phyloP scores from a whole-genome alignment of 352 stramenopile species.

The Lagenidium giganteum region DNA sequence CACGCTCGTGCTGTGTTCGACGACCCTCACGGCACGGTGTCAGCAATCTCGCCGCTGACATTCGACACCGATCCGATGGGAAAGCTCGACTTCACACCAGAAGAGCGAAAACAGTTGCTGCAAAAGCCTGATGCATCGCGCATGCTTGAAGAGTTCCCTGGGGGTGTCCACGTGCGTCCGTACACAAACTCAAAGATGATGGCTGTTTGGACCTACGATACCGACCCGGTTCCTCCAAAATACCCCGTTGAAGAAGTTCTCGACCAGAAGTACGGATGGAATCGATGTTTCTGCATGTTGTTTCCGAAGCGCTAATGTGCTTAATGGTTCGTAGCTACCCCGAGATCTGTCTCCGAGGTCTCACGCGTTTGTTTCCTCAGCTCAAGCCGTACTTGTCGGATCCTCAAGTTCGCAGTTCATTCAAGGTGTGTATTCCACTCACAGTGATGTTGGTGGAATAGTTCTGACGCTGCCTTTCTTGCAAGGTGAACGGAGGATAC shows the following conservation, averaged over 20 bases:
- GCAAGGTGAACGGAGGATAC: slow-evolving; percentile 67
- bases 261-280: slow-evolving; percentile 34
- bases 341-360: slow-evolving; percentile 55
- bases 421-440: slow-evolving; percentile 32
- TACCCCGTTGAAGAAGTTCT: slow-evolving; percentile 66
- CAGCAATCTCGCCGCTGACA: slow-evolving; percentile 52
- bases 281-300: not conserved
- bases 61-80: slow-evolving; percentile 72
- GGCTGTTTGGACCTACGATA: slow-evolving; percentile 76
- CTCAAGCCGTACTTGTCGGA: slow-evolving; percentile 53
- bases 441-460: not conserved
- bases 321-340: slow-evolving; percentile 36
- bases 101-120: slow-evolving; percentile 36
- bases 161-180: slow-evolving; percentile 63
- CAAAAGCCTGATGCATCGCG: slow-evolving; percentile 27
- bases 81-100: slow-evolving; percentile 51
- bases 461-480: too few relatives aligned
- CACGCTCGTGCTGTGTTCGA: slow-evolving; percentile 66
- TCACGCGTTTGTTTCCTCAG: slow-evolving; percentile 56
- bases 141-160: slow-evolving; percentile 56
- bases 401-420: slow-evolving; percentile 46
- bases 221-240: slow-evolving; percentile 42
- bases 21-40: slow-evolving; percentile 48
- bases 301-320: slow-evolving; percentile 1
- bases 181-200: slow-evolving; percentile 62